Evolutionary conservation across 257 asterid species (phyloP).

Genomic region (Apocynum venetum): DNA sequence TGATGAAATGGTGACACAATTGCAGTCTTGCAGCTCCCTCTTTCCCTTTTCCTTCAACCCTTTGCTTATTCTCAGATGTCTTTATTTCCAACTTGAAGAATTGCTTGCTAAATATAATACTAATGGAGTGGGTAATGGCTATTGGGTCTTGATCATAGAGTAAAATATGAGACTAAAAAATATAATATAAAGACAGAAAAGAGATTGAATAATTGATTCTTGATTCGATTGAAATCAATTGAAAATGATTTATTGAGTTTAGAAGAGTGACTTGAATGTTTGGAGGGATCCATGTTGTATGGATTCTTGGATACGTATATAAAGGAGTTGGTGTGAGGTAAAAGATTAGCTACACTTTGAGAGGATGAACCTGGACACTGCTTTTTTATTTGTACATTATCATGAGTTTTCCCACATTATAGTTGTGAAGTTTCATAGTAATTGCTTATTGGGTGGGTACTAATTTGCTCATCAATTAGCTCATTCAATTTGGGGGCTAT

Average conservation of each 20-base stretch:
- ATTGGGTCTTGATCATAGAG: slow-evolving; percentile 22
- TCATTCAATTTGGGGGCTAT: background rate
- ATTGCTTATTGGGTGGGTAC: background rate
- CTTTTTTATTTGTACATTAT: background rate
- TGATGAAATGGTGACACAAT: slow-evolving; percentile 13
- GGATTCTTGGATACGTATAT: background rate
- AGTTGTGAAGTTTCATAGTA: background rate
- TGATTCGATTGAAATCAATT: background rate
- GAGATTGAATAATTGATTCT: background rate
- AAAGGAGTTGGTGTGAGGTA: background rate
- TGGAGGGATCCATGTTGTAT: slow-evolving; percentile 2
- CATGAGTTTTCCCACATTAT: background rate
- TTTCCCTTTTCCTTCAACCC: slow-evolving; percentile 6
- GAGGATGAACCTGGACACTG: slow-evolving; percentile 64
- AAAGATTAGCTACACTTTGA: slow-evolving; percentile 11
- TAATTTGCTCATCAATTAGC: slow-evolving; percentile 1
- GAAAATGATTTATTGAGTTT: background rate
- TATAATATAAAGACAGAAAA: background rate
- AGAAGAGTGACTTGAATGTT: slow-evolving; percentile 5
- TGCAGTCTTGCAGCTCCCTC: background rate
- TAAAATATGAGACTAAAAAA: background rate
- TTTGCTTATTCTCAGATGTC: background rate
- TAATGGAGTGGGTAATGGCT: background rate
- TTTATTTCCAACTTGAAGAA: background rate
- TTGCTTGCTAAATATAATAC: background rate